Evolutionary conservation across 2,329 filamentous ascomycete species (phyloP), one percentile per base, ranked within the genome.

Genomic region (Alternaria triticina): DNA sequence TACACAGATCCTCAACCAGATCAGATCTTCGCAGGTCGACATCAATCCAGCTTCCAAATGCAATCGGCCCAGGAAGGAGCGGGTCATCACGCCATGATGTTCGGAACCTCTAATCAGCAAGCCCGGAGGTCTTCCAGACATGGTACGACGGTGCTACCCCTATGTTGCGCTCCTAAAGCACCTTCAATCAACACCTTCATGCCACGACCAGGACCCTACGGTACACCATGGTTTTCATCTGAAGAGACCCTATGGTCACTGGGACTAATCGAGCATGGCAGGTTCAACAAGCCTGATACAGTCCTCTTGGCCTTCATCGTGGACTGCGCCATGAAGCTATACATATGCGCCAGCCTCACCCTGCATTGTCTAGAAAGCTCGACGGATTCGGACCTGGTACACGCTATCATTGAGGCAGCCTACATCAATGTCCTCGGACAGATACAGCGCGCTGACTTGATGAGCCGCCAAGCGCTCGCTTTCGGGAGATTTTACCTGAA

Each of bases 241-340:
- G 7, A 12, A 28, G 15, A 25, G 22, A 20, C 11, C 11, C 22
- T 23, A 9, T 58, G 17, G 59, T 52, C 54, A 7, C 28, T 8
- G 11, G 8, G 17, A 10, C 17, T 47, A 47, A 25, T 58, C n/a
- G 7, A 36, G n/a, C 22, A 17, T 22, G n/a, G 28, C n/a, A 13
- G 27, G 5, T 58, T 58, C 7, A 20, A 22, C 4, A 20, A 25
- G 12, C 9, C 36, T 15, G 54, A 47, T 30, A 20, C 40, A 23
- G 28, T 17, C 17, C 54, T 58, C n/a, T 23, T 61, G 22, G 46
- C 59, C 33, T 61, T 61, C 15, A 40, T 27, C 13, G 36, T 58
- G 36, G 59, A 58, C 17, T 44, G 49, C 46, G 47, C 27, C 15
- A 61, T 58, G 54, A 61, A 45, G 22, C 25, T 58, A 11, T 61